Conservation (phyloP, 2,329 filamentous ascomycete species). For the Penicillium sp. region DNA sequence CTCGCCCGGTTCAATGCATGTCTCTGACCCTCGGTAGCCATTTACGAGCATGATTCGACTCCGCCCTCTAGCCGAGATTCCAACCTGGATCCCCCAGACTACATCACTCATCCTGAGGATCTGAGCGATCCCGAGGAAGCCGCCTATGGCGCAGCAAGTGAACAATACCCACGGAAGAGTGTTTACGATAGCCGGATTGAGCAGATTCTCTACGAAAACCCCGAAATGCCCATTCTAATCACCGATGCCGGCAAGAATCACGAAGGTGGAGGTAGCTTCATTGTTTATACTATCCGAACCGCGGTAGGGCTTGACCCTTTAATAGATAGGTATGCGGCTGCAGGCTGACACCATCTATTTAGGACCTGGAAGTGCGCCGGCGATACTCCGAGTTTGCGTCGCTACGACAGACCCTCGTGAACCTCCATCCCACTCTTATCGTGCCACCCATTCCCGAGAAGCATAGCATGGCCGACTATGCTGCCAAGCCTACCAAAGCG, state of each 20-base stretch:
- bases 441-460: conserved; percentile 98
- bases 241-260: conserved; percentile 93
- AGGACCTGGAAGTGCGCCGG: conserved; percentile 94
- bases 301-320: conserved; percentile 60
- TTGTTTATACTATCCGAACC: conserved; percentile 95
- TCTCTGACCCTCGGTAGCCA: conserved; percentile 35
- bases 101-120: conserved; percentile 53
- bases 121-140: conserved; percentile 62
- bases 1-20: neutral
- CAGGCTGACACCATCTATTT: conserved; percentile 11
- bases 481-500: conserved; percentile 94
- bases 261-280: conserved; percentile 88
- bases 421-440: conserved; percentile 90
- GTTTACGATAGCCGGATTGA: conserved; percentile 95
- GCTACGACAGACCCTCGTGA: conserved; percentile 81
- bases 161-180: conserved; percentile 61
- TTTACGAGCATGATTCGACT: conserved; percentile 61
- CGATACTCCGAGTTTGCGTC: conserved; percentile 97
- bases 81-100: conserved; percentile 64
- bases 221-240: conserved; percentile 84
- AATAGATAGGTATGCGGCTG: conserved; percentile 1
- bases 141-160: conserved; percentile 50
- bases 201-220: conserved; percentile 95
- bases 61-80: conserved; percentile 72
- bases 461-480: conserved; percentile 98